These are phyloP conservation scores for Trichosanthes cucumerina DNA, from an alignment of 306 rosid species.

Conservation along the genomic window DNA sequence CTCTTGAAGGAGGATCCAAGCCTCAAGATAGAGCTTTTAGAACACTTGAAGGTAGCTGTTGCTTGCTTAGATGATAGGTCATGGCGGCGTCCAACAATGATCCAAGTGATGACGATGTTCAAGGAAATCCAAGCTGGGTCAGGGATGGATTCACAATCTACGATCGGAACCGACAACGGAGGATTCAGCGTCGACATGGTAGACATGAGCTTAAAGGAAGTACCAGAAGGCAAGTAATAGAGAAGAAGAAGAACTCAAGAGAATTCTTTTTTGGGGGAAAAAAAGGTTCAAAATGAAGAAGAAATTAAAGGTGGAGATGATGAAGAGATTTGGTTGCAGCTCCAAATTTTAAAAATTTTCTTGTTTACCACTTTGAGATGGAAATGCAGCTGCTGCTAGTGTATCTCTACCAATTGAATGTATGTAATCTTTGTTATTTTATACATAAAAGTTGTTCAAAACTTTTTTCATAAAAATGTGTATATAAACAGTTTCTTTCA, in stretches of 20 bases:
- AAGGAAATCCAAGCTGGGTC: constrained; percentile 92
- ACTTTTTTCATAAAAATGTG: constrained; percentile 40
- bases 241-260: background rate
- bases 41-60: constrained; percentile 74
- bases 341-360: constrained; percentile 27
- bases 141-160: constrained; percentile 75
- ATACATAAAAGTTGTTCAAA: constrained; percentile 48
- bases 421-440: constrained; percentile 68
- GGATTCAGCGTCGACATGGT: constrained; percentile 59
- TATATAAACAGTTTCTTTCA: constrained; percentile 62
- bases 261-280: background rate
- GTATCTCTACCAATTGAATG: constrained; percentile 45
- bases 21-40: constrained; percentile 71
- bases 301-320: constrained; percentile 27
- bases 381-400: constrained; percentile 21
- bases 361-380: constrained; percentile 28
- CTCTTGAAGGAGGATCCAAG: constrained; percentile 77
- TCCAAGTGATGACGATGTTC: constrained; percentile 83
- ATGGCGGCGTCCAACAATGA: constrained; percentile 77
- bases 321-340: constrained; percentile 21
- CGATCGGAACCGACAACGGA: constrained; percentile 52
- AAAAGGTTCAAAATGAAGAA: constrained; percentile 9
- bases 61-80: constrained; percentile 84
- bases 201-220: constrained; percentile 86
- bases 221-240: constrained; percentile 63